phyloP scores from a whole-genome alignment of 495 filamentous ascomycete species.

The Podospora comata region DNA sequence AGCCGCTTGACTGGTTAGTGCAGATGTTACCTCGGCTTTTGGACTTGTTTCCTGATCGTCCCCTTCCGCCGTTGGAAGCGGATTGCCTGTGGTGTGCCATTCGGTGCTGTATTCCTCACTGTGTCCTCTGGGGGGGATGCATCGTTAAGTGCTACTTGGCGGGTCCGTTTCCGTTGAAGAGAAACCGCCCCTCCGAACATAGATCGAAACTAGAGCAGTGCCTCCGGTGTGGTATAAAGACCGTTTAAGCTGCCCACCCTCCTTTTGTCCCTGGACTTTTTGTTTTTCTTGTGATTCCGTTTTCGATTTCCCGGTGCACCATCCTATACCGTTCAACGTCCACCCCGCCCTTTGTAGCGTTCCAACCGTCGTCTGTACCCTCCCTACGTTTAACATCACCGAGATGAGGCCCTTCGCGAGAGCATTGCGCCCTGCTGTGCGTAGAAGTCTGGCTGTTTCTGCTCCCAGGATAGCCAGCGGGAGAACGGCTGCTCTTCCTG shows the following conservation, averaged over 20 bases:
- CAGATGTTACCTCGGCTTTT: conserved; percentile 20
- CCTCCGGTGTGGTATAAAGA: conserved; percentile 2
- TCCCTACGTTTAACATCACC: background rate
- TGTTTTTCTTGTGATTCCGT: background rate
- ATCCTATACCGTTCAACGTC: background rate
- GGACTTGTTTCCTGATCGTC: background rate
- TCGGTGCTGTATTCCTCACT: background rate
- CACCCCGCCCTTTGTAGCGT: conserved; percentile 5
- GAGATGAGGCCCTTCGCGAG: conserved; percentile 69
- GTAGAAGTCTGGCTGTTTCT: conserved; percentile 46
- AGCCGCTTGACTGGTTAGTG: conserved; percentile 11
- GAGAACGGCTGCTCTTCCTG: conserved; percentile 11
- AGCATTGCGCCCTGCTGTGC: conserved; percentile 65
- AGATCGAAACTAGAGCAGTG: background rate
- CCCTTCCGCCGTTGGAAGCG: conserved; percentile 10
- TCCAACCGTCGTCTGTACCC: conserved; percentile 4
- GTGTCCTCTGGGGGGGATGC: background rate
- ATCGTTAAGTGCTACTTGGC: background rate
- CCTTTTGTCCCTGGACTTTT: background rate
- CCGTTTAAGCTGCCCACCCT: background rate
- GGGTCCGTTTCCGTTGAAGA: background rate
- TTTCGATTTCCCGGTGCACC: background rate
- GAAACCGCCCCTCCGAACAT: background rate
- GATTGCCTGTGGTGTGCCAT: background rate
- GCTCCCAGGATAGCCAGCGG: conserved; percentile 28